Base-by-base conservation (phyloP, 371 early-diverging fungal species). In the Mortierella sp. region DNA sequence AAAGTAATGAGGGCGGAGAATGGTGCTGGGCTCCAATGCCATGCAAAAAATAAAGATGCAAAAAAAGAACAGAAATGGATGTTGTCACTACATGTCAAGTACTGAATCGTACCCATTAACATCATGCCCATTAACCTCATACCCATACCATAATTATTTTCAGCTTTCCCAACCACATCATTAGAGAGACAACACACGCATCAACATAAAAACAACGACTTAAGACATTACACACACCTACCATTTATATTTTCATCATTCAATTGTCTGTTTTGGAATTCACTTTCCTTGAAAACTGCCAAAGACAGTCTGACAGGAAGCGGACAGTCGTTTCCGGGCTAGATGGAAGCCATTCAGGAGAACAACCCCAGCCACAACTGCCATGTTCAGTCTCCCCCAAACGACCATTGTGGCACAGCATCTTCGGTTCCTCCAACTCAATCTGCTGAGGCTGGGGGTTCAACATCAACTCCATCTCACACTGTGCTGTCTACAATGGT, bases 301-400 rank as follows among this genome's bases (percentile, higher is more conserved):
- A 10, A 30, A 55, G 28, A 55, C 26, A 28, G 24, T 55, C 11
- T 10, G 68, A 39, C 68, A 69, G 70, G 62, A 62, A 51, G 57
- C 39, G 62, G 39, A 69, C 39, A 47, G 43, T 52, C 62, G 40
- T 51, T 52, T 52, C 61, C 61, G 26, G 52, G 64, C 24, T 62
- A 24, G 40, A 76, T 76, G 76, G 76, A 66, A 52, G 66, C 47
- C 62, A 70, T 40, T 32, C 71, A 66, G 49, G 67, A 70, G 55
- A 63, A 68, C 26, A 58, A 74, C 18, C 18, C 64, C 45, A 59
- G 35, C 57, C 73, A 67, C 37, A 16, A 45, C 52, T 59, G 24
- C 45, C 26, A 72, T 61, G 58, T 57, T 12, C 28, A 64, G 26
- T 51, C 49, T 20, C 62, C 20, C 43, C 68, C 68, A n/a, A 58